Conservation (phyloP, 148 eudicot species). For the Vaccinium corymbosum region DNA sequence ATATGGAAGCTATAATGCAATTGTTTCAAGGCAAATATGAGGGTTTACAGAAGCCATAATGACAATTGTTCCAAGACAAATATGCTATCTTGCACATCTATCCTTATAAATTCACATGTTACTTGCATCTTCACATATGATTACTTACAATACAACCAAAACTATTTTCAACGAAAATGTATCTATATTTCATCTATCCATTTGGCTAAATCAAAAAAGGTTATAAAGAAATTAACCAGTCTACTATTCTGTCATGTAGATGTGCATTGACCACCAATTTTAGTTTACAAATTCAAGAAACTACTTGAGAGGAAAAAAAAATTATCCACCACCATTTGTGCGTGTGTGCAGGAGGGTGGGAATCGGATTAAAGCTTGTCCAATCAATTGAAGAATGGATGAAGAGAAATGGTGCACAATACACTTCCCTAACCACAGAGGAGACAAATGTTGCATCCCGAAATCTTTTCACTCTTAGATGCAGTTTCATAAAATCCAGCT, state of each 20-base stretch:
- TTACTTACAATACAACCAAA: too few species aligned
- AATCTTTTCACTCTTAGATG: constrained; percentile 14
- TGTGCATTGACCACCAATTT: neutral
- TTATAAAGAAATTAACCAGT: neutral
- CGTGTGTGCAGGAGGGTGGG: neutral
- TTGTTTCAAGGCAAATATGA: neutral
- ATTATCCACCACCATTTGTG: neutral
- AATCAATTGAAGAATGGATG: constrained; percentile 16
- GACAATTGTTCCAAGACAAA: too few species aligned
- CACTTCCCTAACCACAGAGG: constrained; percentile 17
- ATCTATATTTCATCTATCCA: too few species aligned
- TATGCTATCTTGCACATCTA: too few species aligned
- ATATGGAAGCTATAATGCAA: neutral
- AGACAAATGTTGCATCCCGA: constrained; percentile 3
- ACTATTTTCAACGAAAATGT: too few species aligned
- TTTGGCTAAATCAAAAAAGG: too few species aligned
- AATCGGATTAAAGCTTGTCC: constrained; percentile 14
- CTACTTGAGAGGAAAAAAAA: neutral
- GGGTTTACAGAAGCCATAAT: too few species aligned
- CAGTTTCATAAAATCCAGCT: constrained; percentile 5
- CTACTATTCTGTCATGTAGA: neutral
- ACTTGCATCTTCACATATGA: neutral
- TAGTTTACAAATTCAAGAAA: neutral
- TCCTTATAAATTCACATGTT: too few species aligned
- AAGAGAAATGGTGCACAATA: constrained; percentile 15